phyloP scores from a whole-genome alignment of 768 basidiomycete species.

The Hirschioporus abietinus region DNA sequence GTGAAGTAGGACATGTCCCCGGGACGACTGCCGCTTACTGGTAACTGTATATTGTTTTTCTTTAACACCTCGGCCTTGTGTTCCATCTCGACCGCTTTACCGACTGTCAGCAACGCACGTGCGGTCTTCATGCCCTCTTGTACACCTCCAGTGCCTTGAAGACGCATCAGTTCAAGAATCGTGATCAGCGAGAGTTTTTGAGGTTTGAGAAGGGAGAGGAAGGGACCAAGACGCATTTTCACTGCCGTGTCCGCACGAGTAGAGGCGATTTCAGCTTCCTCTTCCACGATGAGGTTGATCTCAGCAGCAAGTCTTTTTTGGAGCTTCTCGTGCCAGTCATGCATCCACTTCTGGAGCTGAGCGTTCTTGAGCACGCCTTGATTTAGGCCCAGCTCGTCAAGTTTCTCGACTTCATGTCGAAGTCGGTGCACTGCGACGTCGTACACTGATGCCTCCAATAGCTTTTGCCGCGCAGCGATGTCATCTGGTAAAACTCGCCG shows the following conservation, averaged over 20 bases:
- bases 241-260: background rate
- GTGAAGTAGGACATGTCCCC: constrained; percentile 40
- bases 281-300: constrained; percentile 37
- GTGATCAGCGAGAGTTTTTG: constrained; percentile 83
- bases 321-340: constrained; percentile 75
- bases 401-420: constrained; percentile 52
- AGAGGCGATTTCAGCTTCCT: constrained; percentile 28
- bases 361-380: constrained; percentile 34
- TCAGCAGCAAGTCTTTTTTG: constrained; percentile 43
- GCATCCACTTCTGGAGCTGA: constrained; percentile 75
- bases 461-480: constrained; percentile 66
- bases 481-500: constrained; percentile 63
- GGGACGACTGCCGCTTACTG: constrained; percentile 21
- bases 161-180: constrained; percentile 82
- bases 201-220: constrained; percentile 67
- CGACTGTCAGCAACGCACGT: constrained; percentile 72
- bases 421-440: constrained; percentile 74
- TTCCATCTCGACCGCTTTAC: constrained; percentile 84
- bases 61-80: constrained; percentile 81
- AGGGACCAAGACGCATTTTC: constrained; percentile 49
- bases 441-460: constrained; percentile 82
- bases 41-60: constrained; percentile 51
- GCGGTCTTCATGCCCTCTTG: constrained; percentile 85
- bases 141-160: constrained; percentile 74
- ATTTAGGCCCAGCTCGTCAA: constrained; percentile 54